Percentiles rank a stretch among this genome's conserved stretches.
These are phyloP conservation scores for Chloranthus sessilifolius DNA, from an alignment of 164 flowering plant genomes.

Conservation along the genomic window DNA sequence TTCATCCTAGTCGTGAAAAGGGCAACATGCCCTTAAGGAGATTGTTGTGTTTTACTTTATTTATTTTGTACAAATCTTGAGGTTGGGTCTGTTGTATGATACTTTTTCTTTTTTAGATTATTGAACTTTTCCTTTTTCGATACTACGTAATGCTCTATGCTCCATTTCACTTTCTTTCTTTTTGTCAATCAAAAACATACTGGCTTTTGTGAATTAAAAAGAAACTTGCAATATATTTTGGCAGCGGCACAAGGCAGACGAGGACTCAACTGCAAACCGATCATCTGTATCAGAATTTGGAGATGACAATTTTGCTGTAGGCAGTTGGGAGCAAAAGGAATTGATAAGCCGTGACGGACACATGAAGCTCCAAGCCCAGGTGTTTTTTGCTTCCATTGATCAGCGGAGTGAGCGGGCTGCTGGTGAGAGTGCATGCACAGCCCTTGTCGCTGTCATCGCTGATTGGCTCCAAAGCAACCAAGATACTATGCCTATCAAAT, in stretches of 20 bases:
- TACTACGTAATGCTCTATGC: no score
- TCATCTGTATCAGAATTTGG: slow-evolving; percentile 95
- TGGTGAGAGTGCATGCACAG: slow-evolving; percentile 98
- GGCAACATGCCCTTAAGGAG: no score
- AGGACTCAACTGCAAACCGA: slow-evolving; percentile 53
- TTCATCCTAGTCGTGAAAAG: no score
- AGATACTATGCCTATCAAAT: slow-evolving; percentile 75
- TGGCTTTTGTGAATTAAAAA: no score
- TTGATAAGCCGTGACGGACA: slow-evolving; percentile 84
- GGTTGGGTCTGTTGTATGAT: no score
- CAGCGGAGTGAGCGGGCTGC: slow-evolving; percentile 94
- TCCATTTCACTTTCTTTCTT: no score
- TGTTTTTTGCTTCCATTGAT: slow-evolving; percentile 94
- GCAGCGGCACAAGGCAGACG: slow-evolving; percentile 73
- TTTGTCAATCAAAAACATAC: no score
- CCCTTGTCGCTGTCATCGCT: slow-evolving; percentile 92
- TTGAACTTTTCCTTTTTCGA: no score
- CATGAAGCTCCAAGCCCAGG: slow-evolving; percentile 71
- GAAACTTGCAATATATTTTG: no score
- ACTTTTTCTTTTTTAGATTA: no score
- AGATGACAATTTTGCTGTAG: slow-evolving; percentile 88
- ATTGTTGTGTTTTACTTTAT: no score
- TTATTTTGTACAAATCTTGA: no score
- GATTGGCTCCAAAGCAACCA: slow-evolving; percentile 84
- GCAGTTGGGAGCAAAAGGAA: slow-evolving; percentile 90